Base-by-base conservation (phyloP, 1,284 basidiomycete genomes). In the Malassezia nana region DNA sequence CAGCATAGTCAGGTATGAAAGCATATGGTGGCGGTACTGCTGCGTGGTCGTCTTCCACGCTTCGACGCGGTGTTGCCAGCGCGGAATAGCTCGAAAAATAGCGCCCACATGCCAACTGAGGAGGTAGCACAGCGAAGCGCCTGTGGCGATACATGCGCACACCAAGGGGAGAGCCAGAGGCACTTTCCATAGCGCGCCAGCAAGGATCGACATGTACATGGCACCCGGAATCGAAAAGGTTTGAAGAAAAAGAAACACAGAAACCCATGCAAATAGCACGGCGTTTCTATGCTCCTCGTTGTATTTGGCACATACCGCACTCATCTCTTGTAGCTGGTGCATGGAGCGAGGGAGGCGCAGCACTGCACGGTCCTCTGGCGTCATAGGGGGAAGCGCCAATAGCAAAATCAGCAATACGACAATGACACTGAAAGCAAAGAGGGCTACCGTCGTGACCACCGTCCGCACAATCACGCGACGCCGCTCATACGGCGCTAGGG, bases 181-280 rank as follows among this genome's bases (percentile, higher is more conserved):
- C n/a, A 94, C 84, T 30, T 92, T 91, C 83, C 90, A 98, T 6
- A 96, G 84, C 0, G 92, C 92, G 28, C 92, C 92, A 12, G 87
- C 90, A 7, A 96, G 83, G 69, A 96, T 95, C 46, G 88, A 89
- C 57, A 98, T 82, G 74, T 98, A 98, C 91, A 96, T 96, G 20
- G 89, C 92, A 0, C 92, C 92, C 0, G 92, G 92, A 5, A 98
- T 81, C 2, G 88, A 90, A 76, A 96, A 98, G 0, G 90, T 88
- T 78, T 98, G 92, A 4, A 96, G 35, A 33, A 95, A 98, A 62
- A 96, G 81, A 75, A 94, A 95, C 1, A 89, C 86, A 55, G 69
- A 53, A 15, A 74, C 45, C 63, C 71, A 77, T 35, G 67, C 76
- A 7, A 72, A 55, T 13, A 77, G 58, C 1, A 77, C 75, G 7